Evolutionary conservation across 2,329 filamentous ascomycete species (phyloP).

Genomic region (Cladosporium colombiae): DNA sequence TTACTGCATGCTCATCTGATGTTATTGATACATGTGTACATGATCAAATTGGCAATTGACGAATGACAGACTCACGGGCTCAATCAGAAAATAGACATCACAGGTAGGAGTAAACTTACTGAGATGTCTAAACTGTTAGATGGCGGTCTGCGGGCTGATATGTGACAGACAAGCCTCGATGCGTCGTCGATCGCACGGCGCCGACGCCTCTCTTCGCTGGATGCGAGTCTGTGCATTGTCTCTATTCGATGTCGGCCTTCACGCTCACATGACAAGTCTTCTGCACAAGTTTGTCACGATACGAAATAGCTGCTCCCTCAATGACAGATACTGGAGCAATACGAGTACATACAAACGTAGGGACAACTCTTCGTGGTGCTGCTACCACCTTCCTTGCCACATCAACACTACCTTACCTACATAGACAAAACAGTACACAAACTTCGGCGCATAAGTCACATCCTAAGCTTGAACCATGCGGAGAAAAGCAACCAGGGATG

Average conservation of each 20-base stretch:
- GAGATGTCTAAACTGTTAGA: not conserved
- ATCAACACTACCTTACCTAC: not conserved
- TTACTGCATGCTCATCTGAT: not conserved
- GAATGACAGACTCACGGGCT: not conserved
- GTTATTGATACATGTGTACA: not conserved
- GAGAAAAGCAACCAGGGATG: not conserved
- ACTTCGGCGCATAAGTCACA: not conserved
- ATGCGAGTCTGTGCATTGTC: not conserved
- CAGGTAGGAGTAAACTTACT: not conserved
- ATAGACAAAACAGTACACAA: not conserved
- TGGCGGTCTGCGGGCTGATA: conserved; percentile 8
- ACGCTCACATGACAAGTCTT: not conserved
- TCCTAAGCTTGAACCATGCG: not conserved
- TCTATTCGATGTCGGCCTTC: not conserved
- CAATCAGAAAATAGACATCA: not conserved
- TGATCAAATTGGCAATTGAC: not conserved
- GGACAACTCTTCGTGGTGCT: not conserved
- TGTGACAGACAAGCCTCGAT: conserved; percentile 13
- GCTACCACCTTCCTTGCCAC: not conserved
- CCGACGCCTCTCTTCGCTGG: not conserved
- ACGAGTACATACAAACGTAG: not conserved
- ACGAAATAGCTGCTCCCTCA: not conserved
- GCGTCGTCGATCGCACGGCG: conserved; percentile 14
- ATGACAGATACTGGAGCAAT: not conserved
- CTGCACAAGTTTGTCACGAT: not conserved